Evolutionary conservation across 192 early-diverging fungal species (phyloP).

Genomic region (Coemansia sp.): DNA sequence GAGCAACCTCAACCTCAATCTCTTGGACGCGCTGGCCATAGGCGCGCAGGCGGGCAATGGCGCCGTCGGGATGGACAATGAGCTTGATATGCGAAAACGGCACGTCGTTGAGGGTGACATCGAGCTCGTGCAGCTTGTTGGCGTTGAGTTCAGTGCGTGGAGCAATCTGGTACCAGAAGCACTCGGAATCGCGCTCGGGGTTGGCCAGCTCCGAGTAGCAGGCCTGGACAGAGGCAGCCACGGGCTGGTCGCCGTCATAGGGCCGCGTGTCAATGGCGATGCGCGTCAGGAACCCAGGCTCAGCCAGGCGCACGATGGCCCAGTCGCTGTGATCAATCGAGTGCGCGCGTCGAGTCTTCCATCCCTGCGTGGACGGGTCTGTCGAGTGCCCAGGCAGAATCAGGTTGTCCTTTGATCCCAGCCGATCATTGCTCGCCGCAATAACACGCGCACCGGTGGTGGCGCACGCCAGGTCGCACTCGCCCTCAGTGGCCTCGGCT

Average conservation of each 20-base stretch:
- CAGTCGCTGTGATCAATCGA: conserved; percentile 63
- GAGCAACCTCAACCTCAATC: conserved; percentile 46
- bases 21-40: conserved; percentile 62
- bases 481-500: conserved; percentile 36
- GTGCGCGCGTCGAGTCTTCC: conserved; percentile 82
- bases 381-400: conserved; percentile 70
- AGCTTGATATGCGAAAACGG: conserved; percentile 66
- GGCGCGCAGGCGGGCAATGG: conserved; percentile 75
- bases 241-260: conserved; percentile 86
- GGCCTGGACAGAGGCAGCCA: conserved; percentile 67
- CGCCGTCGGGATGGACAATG: conserved; percentile 80
- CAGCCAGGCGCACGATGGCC: conserved; percentile 71
- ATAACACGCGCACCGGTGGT: conserved; percentile 60
- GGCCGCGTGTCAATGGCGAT: conserved; percentile 80
- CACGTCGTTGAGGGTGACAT: conserved; percentile 56
- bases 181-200: conserved; percentile 50
- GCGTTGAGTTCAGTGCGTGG: conserved; percentile 45
- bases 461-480: conserved; percentile 62
- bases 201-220: conserved; percentile 52
- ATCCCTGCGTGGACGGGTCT: conserved; percentile 72
- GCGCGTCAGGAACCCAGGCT: conserved; percentile 67
- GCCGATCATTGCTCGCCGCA: conserved; percentile 60
- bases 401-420: conserved; percentile 70
- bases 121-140: conserved; percentile 62
- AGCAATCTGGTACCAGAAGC: conserved; percentile 66